Percentiles rank a stretch among this genome's conserved stretches.
These are phyloP conservation scores for Suillus lakei DNA, from an alignment of 768 basidiomycete genomes.

Conservation along the genomic window DNA sequence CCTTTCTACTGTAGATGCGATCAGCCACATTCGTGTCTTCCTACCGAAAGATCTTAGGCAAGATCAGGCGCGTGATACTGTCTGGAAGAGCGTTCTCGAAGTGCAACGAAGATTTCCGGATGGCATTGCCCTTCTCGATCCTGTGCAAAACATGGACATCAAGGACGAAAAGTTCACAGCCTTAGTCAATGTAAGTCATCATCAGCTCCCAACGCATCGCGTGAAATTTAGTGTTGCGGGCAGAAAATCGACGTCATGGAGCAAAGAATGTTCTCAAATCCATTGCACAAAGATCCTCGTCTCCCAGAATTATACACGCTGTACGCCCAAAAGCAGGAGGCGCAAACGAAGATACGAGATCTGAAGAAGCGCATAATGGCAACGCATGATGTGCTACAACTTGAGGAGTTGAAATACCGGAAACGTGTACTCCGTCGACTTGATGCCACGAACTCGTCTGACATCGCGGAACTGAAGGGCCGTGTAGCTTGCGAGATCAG, in stretches of 20 bases:
- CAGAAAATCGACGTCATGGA: constrained; percentile 95
- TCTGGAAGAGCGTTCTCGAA: constrained; percentile 90
- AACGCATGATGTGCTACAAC: constrained; percentile 90
- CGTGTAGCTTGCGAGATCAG: constrained; percentile 98
- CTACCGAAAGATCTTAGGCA: constrained; percentile 89
- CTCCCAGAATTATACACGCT: constrained; percentile 82
- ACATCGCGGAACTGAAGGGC: constrained; percentile 98
- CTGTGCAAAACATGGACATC: constrained; percentile 93
- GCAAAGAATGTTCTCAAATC: constrained; percentile 78
- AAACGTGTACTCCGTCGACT: constrained; percentile 93
- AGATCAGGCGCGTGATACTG: constrained; percentile 75
- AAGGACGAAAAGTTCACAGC: constrained; percentile 92
- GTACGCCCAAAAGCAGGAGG: constrained; percentile 77
- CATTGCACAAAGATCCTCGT: constrained; percentile 77
- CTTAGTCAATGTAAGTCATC: constrained; percentile 69
- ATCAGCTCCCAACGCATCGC: not conserved
- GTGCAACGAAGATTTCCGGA: constrained; percentile 91
- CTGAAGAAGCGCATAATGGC: constrained; percentile 87
- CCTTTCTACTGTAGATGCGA: constrained; percentile 82
- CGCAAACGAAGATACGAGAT: constrained; percentile 69
- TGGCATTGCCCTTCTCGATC: constrained; percentile 87
- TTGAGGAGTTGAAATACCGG: constrained; percentile 94
- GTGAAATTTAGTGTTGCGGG: not conserved
- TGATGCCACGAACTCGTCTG: constrained; percentile 85
- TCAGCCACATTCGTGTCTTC: constrained; percentile 86